Conservation (phyloP, 1,139 yeast genomes). For the Zygosaccharomyces sapae region DNA sequence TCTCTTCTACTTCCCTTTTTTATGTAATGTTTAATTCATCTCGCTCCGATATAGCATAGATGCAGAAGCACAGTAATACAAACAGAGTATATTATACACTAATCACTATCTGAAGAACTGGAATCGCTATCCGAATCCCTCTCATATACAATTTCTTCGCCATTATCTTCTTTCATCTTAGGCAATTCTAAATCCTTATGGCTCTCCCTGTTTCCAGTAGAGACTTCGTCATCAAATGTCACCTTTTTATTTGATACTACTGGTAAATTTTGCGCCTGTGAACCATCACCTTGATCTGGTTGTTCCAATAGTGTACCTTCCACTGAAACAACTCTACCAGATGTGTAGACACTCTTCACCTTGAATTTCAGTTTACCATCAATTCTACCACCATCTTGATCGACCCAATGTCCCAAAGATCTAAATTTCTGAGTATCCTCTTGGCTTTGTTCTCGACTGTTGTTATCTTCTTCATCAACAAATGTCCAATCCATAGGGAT, state of each 20-base stretch:
- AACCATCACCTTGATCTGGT: slow-evolving; percentile 20
- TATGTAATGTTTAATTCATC: slow-evolving; percentile 1
- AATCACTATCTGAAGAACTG: slow-evolving; percentile 31
- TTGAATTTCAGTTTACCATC: slow-evolving; percentile 79
- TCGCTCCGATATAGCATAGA: slow-evolving; percentile 1
- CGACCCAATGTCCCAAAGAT: slow-evolving; percentile 84
- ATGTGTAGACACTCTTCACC: slow-evolving; percentile 65
- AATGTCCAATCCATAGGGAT: slow-evolving; percentile 84
- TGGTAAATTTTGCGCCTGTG: slow-evolving; percentile 38
- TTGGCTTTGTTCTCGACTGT: slow-evolving; percentile 23
- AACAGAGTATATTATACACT: neutral
- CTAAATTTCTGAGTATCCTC: slow-evolving; percentile 34
- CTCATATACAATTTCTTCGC: slow-evolving; percentile 36
- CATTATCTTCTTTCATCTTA: slow-evolving; percentile 33
- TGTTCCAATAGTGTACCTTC: slow-evolving; percentile 68
- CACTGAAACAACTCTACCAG: slow-evolving; percentile 77
- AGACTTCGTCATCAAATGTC: slow-evolving; percentile 40
- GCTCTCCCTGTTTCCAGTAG: slow-evolving; percentile 36
- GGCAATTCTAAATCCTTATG: slow-evolving; percentile 36
- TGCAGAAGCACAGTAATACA: neutral
- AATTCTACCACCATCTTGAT: slow-evolving; percentile 62
- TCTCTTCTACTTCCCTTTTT: neutral
- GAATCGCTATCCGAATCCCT: slow-evolving; percentile 31
- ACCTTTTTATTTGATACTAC: slow-evolving; percentile 42
- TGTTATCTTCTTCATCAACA: slow-evolving; percentile 51